Conservation (phyloP, 139 green algal species). For the Chlorella sorokiniana region DNA sequence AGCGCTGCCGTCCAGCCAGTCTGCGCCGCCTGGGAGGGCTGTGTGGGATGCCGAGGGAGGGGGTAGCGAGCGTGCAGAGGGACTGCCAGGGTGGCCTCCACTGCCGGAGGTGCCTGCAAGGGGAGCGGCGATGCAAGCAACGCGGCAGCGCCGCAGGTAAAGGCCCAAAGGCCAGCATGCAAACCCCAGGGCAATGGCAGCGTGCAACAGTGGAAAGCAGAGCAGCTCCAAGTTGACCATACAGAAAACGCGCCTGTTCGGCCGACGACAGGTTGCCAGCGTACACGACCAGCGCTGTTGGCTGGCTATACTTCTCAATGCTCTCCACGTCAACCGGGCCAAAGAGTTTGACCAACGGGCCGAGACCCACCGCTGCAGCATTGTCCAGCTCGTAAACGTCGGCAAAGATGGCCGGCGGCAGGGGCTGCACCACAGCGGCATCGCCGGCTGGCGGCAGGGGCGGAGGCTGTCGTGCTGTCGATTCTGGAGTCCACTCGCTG, state of each 20-base stretch:
- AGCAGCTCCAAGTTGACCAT: too few species aligned
- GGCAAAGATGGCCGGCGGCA: slow-evolving; percentile 34
- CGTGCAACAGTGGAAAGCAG: too few species aligned
- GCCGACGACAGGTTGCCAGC: not conserved
- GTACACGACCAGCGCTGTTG: slow-evolving; percentile 15
- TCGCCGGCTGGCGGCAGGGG: not conserved
- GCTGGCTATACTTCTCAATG: slow-evolving; percentile 31
- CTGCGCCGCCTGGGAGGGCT: not conserved
- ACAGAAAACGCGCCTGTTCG: not conserved
- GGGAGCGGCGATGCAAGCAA: too few species aligned
- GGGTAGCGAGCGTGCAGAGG: slow-evolving; percentile 33
- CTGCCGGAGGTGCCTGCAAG: too few species aligned
- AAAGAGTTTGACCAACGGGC: slow-evolving; percentile 22
- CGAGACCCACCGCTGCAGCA: not conserved
- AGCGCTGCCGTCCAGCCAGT: not conserved
- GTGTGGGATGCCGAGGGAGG: not conserved
- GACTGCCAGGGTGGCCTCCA: slow-evolving; percentile 8
- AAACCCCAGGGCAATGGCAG: too few species aligned
- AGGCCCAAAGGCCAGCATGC: too few species aligned
- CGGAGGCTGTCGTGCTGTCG: not conserved
- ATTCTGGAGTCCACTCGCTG: not conserved
- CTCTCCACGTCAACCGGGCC: slow-evolving; percentile 44
- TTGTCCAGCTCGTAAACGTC: slow-evolving; percentile 38
- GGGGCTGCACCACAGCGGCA: slow-evolving; percentile 32
- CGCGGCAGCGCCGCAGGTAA: too few species aligned